phyloP scores from a whole-genome alignment of 331 rosid genomes.

The Acacia concinna region DNA sequence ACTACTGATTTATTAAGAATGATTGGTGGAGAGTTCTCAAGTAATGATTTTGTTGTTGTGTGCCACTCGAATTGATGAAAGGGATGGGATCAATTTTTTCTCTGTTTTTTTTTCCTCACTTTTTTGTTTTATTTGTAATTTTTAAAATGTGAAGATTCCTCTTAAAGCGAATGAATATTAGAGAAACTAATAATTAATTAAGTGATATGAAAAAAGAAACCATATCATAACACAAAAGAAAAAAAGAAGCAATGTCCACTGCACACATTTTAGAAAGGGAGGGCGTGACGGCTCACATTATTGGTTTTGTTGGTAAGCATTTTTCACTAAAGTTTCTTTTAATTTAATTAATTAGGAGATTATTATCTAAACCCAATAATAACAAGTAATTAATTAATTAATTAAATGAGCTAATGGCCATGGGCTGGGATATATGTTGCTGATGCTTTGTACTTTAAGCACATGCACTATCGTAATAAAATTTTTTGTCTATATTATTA shows the following conservation, averaged over 20 bases:
- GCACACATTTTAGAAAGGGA: not conserved
- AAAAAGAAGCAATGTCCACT: constrained; percentile 3
- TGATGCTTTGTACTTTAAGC: not conserved
- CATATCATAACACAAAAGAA: constrained; percentile 16
- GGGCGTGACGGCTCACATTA: constrained; percentile 24
- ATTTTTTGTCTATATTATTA: not conserved
- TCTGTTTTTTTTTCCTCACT: not conserved
- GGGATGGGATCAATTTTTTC: not conserved
- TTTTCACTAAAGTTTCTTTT: not conserved
- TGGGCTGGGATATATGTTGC: constrained; percentile 2
- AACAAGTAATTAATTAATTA: not conserved
- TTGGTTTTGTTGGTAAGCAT: constrained; percentile 19
- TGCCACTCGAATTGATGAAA: constrained; percentile 19
- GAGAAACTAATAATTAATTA: not conserved
- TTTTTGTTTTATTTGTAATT: not conserved
- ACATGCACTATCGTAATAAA: not conserved
- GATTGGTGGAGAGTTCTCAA: not conserved
- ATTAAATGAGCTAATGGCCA: constrained; percentile 12
- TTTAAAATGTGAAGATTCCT: constrained; percentile 21
- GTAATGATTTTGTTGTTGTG: not conserved
- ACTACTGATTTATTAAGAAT: not conserved
- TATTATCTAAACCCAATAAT: not conserved
- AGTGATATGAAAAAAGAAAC: not conserved
- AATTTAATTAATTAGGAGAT: not conserved
- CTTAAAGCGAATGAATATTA: constrained; percentile 2